These are phyloP conservation scores for Conticribra weissflogii DNA, from an alignment of 108 stramenopile genomes.

Conservation along the genomic window DNA sequence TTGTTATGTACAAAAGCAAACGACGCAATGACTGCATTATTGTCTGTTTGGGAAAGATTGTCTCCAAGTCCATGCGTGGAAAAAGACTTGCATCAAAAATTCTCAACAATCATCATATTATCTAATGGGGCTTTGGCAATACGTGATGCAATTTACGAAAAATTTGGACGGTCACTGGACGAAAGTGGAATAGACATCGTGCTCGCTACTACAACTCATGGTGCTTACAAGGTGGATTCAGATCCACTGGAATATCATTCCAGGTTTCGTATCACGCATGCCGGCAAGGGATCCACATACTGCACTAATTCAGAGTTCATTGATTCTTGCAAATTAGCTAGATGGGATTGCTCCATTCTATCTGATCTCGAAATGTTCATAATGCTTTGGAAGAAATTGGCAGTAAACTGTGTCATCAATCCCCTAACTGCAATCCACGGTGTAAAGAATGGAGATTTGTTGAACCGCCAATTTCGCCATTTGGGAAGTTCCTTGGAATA, in stretches of 20 bases:
- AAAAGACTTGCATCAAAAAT: neutral
- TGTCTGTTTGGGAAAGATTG: slow-evolving; percentile 26
- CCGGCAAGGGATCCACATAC: slow-evolving; percentile 37
- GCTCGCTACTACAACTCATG: slow-evolving; percentile 47
- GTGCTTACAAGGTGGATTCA: slow-evolving; percentile 15
- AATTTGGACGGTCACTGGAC: neutral
- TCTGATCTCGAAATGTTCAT: slow-evolving; percentile 45
- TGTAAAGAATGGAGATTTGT: slow-evolving; percentile 35
- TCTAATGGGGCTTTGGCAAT: slow-evolving; percentile 51
- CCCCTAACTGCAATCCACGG: slow-evolving; percentile 63
- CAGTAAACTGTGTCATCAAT: slow-evolving; percentile 80
- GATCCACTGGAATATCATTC: neutral
- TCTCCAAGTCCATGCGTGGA: too few relatives aligned
- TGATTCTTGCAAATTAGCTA: slow-evolving; percentile 9
- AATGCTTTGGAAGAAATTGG: slow-evolving; percentile 76
- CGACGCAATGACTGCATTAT: slow-evolving; percentile 36
- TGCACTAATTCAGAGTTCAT: slow-evolving; percentile 30
- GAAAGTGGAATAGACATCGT: slow-evolving; percentile 23
- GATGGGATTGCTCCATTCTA: slow-evolving; percentile 15
- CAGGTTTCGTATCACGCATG: slow-evolving; percentile 35
- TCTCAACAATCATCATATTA: slow-evolving; percentile 38
- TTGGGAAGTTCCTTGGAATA: neutral
- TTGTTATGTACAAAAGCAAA: slow-evolving; percentile 50
- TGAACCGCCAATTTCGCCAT: slow-evolving; percentile 15
- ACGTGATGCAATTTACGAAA: slow-evolving; percentile 34